Evolutionary conservation across 257 asterid species (phyloP).

Genomic region (Solanum corneliomulleri): DNA sequence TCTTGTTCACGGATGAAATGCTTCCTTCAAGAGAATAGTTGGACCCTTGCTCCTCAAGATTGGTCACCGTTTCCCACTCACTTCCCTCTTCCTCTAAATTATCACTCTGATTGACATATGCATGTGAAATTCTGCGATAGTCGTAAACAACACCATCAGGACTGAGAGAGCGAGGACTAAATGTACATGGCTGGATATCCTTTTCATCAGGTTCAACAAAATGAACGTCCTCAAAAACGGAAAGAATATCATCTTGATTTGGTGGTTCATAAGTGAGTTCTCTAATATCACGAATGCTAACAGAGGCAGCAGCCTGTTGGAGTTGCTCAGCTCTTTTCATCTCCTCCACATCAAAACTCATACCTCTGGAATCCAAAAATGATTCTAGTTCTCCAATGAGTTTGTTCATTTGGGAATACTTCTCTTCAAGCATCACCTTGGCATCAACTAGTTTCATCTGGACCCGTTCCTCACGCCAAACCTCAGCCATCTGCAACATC

Average conservation of each 20-base stretch:
- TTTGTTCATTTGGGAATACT: constrained; percentile 40
- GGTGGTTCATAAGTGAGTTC: constrained; percentile 55
- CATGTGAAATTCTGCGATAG: constrained; percentile 9
- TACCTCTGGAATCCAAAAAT: constrained; percentile 19
- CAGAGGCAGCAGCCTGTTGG: constrained; percentile 29
- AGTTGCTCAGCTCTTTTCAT: constrained; percentile 42
- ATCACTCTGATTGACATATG: constrained; percentile 23
- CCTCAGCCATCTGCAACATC: constrained; percentile 74
- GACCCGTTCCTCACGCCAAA: constrained; percentile 75
- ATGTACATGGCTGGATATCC: constrained; percentile 26
- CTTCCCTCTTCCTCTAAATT: constrained; percentile 47
- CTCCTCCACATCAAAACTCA: constrained; percentile 23
- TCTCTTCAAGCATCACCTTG: constrained; percentile 59
- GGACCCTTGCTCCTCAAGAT: constrained; percentile 51
- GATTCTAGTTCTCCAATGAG: constrained; percentile 37
- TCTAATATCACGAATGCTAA: constrained; percentile 38
- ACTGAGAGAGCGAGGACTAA: constrained; percentile 29
- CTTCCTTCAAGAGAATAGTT: constrained; percentile 51
- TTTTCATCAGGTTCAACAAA: constrained; percentile 25
- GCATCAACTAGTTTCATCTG: constrained; percentile 70
- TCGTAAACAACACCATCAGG: constrained; percentile 18
- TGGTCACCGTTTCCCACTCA: constrained; percentile 78
- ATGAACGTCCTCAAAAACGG: constrained; percentile 34
- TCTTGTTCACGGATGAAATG: constrained; percentile 26
- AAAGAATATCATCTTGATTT: constrained; percentile 39